Conservation (phyloP, 169 alveolate species). For the Cyclospora cayetanensis region DNA sequence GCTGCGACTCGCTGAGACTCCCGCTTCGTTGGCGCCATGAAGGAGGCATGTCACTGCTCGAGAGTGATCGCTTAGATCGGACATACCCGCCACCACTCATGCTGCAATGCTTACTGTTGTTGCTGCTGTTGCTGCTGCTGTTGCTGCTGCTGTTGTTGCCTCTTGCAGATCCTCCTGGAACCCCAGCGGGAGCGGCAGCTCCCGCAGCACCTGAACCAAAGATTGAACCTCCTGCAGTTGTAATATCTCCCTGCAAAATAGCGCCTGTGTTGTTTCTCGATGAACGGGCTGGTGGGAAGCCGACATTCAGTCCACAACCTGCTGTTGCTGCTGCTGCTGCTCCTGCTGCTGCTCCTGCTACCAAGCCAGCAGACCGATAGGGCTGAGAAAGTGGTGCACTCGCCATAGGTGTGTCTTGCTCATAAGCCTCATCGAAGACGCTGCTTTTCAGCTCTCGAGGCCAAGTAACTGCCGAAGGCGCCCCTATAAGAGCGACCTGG, state of each 20-base stretch:
- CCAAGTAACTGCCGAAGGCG: not conserved
- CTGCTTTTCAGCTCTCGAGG: not conserved
- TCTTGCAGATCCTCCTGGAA: not conserved
- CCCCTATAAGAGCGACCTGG: not conserved
- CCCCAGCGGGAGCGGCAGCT: not conserved
- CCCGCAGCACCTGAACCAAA: not conserved
- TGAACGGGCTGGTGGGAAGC: constrained; percentile 18
- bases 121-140: not conserved
- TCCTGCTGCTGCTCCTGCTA: not conserved
- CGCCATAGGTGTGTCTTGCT: not conserved
- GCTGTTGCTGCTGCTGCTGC: constrained; percentile 53
- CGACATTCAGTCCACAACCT: too few species aligned
- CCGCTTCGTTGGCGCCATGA: not conserved
- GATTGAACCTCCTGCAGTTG: too few species aligned
- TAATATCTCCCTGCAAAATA: not conserved
- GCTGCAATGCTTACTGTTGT: not conserved
- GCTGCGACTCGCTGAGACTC: not conserved
- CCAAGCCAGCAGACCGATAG: not conserved
- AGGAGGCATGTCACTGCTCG: constrained; percentile 1
- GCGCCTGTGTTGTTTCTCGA: not conserved
- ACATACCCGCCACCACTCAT: not conserved
- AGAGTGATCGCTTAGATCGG: constrained; percentile 8
- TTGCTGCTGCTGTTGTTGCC: constrained; percentile 18
- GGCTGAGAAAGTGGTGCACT: not conserved
- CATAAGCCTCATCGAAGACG: not conserved